Conservation (phyloP, 176 grass and related monocot genomes). For the barley (Hordeum vulgare) region MorexV3_pseudomolecules_assembly NC_058519.1:29905941-29906440, state of each 20-base stretch:
- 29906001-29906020: too few species aligned
- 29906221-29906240: too few species aligned
- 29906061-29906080: background rate
- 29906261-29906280: too few species aligned
- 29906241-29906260: too few species aligned
- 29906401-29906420: background rate
- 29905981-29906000: too few species aligned
- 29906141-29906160: background rate
- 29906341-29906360: too few species aligned
- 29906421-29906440: background rate
- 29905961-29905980: too few species aligned
- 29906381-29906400: background rate
- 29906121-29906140: background rate
- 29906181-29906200: background rate
- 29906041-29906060: background rate
- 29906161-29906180: background rate
- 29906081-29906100: background rate
- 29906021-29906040: too few species aligned
- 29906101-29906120: background rate
- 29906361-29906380: background rate
- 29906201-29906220: background rate
- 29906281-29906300: too few species aligned
- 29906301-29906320: too few species aligned
- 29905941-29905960: too few species aligned
- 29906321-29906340: too few species aligned